phyloP scores from a whole-genome alignment of 2,329 filamentous ascomycete genomes.

The Fusarium continuum region DNA sequence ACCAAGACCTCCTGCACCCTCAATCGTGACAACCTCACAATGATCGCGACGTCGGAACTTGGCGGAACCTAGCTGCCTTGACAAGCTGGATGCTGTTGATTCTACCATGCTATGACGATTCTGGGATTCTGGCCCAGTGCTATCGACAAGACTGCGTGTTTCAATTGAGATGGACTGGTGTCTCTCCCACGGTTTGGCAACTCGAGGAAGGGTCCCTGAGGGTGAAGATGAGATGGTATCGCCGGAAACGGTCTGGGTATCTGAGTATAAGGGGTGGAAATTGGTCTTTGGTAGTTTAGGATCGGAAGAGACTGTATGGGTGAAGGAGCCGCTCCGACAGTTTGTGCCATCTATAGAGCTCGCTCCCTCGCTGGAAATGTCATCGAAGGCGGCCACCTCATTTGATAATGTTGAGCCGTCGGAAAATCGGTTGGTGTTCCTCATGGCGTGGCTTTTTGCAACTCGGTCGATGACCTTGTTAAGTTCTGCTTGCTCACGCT shows the following conservation, averaged over 20 bases:
- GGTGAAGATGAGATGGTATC: conserved; percentile 59
- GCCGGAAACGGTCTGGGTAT: conserved; percentile 53
- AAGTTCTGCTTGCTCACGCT: conserved; percentile 75
- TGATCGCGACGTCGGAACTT: conserved; percentile 70
- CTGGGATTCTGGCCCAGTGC: conserved; percentile 53
- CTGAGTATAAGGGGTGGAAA: conserved; percentile 54
- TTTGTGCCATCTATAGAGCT: conserved; percentile 65
- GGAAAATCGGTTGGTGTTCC: conserved; percentile 57
- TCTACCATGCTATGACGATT: conserved; percentile 56
- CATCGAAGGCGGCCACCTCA: conserved; percentile 58
- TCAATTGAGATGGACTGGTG: conserved; percentile 62
- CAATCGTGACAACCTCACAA: conserved; percentile 69
- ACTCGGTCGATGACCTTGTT: conserved; percentile 80
- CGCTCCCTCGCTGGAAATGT: conserved; percentile 67
- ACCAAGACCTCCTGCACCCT: conserved; percentile 70
- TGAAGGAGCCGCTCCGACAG: conserved; percentile 60
- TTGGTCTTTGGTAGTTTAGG: conserved; percentile 50
- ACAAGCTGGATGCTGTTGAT: conserved; percentile 59
- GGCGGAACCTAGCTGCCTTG: conserved; percentile 62
- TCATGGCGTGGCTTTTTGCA: conserved; percentile 68
- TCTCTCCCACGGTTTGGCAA: conserved; percentile 60
- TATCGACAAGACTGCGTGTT: conserved; percentile 57
- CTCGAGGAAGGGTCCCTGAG: conserved; percentile 52
- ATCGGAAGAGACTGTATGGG: conserved; percentile 56
- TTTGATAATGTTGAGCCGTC: conserved; percentile 64